These are phyloP conservation scores for Verticillium zaregamsianum DNA, from an alignment of 2,329 filamentous ascomycete species.

Conservation along the genomic window DNA sequence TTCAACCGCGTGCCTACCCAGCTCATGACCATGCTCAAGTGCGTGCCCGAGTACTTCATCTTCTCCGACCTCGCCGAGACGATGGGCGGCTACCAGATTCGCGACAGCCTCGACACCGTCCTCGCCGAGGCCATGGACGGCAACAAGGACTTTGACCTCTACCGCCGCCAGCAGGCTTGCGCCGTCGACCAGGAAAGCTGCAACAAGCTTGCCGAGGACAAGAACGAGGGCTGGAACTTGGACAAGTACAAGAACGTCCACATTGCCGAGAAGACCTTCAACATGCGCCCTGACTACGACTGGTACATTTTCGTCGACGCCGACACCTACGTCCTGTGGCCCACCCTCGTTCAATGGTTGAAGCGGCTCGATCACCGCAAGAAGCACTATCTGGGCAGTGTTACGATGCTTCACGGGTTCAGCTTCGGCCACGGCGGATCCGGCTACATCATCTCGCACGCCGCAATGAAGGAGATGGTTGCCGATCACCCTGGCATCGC, in stretches of 20 bases:
- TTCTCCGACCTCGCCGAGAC: slow-evolving; percentile 53
- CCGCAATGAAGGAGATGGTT: slow-evolving; percentile 44
- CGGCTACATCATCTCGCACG: slow-evolving; percentile 48
- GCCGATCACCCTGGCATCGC: slow-evolving; percentile 36
- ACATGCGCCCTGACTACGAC: slow-evolving; percentile 44
- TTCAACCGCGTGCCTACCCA: slow-evolving; percentile 49
- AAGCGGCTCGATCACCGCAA: slow-evolving; percentile 34
- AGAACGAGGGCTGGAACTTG: slow-evolving; percentile 43
- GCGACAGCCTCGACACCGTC: slow-evolving; percentile 43
- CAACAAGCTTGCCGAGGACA: slow-evolving; percentile 25
- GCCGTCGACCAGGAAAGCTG: slow-evolving; percentile 40
- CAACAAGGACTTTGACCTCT: slow-evolving; percentile 48
- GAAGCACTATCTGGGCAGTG: slow-evolving; percentile 46
- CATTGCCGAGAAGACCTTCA: slow-evolving; percentile 51
- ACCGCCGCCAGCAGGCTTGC: slow-evolving; percentile 40
- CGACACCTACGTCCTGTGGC: slow-evolving; percentile 54
- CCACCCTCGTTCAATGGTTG: slow-evolving; percentile 47
- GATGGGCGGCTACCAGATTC: slow-evolving; percentile 38
- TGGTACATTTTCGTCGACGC: slow-evolving; percentile 60
- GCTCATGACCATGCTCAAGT: slow-evolving; percentile 47
- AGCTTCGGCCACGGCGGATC: slow-evolving; percentile 53
- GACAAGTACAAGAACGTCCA: slow-evolving; percentile 62
- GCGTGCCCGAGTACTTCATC: slow-evolving; percentile 46
- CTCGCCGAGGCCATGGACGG: slow-evolving; percentile 34
- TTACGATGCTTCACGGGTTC: slow-evolving; percentile 34